Conservation (phyloP, 2,329 filamentous ascomycete genomes). For the Phaeosphaeriaceae sp. region DNA sequence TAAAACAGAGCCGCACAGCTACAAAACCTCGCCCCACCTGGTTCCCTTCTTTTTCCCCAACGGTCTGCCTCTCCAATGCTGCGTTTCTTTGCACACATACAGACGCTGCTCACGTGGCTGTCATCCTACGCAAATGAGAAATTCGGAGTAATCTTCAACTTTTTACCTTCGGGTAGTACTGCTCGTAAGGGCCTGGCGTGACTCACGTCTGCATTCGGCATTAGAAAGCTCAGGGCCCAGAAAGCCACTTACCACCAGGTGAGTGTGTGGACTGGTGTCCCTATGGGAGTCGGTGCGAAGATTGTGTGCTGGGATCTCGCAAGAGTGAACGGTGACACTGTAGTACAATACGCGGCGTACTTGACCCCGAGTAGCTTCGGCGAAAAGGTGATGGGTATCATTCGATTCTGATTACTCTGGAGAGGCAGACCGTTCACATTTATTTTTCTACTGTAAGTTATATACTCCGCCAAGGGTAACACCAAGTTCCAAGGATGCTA, state of each 20-base stretch:
- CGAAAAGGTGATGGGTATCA: conserved; percentile 63
- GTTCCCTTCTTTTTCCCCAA: conserved; percentile 60
- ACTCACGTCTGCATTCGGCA: conserved; percentile 84
- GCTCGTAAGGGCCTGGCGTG: conserved; percentile 88
- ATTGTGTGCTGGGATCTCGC: conserved; percentile 72
- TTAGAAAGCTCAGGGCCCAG: conserved; percentile 81
- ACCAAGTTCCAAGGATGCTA: conserved; percentile 47
- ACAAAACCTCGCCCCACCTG: conserved; percentile 44
- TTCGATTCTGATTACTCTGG: conserved; percentile 95
- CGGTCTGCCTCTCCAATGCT: conserved; percentile 88
- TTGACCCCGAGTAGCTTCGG: conserved; percentile 51
- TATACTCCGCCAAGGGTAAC: not conserved
- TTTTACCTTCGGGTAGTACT: conserved; percentile 60
- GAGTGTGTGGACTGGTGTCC: conserved; percentile 51
- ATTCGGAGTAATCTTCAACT: conserved; percentile 96
- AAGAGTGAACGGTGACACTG: conserved; percentile 67
- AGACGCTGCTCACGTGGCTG: conserved; percentile 49
- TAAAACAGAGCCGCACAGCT: conserved; percentile 33
- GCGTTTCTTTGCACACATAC: conserved; percentile 95
- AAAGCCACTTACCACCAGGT: conserved; percentile 31
- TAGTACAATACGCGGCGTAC: conserved; percentile 95
- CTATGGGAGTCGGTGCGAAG: conserved; percentile 95
- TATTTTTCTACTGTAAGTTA: conserved; percentile 58
- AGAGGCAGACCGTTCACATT: conserved; percentile 74
- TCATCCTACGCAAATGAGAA: conserved; percentile 81